phyloP scores from a whole-genome alignment of 768 basidiomycete genomes.

The Termitomyces sp. region DNA sequence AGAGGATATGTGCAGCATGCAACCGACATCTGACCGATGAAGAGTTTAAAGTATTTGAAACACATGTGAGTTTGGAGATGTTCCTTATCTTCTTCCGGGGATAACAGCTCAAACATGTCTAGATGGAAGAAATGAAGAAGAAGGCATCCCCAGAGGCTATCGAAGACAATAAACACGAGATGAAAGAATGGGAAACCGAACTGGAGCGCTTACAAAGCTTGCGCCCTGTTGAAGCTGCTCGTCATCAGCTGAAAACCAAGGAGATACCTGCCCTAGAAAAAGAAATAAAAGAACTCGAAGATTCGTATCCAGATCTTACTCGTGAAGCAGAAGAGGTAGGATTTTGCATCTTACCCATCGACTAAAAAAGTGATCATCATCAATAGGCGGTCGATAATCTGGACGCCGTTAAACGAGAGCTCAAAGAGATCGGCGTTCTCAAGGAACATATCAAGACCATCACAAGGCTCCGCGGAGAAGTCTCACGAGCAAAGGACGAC shows the following conservation, averaged over 20 bases:
- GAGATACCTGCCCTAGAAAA: slow-evolving; percentile 71
- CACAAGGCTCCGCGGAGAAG: slow-evolving; percentile 56
- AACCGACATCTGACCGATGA: slow-evolving; percentile 60
- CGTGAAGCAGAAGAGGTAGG: slow-evolving; percentile 62
- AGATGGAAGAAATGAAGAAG: slow-evolving; percentile 69
- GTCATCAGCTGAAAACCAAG: slow-evolving; percentile 49
- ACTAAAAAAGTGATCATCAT: slow-evolving; percentile 6
- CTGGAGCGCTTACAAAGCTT: slow-evolving; percentile 56
- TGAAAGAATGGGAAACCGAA: slow-evolving; percentile 61
- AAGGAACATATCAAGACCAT: slow-evolving; percentile 63
- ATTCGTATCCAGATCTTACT: slow-evolving; percentile 50
- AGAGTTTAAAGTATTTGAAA: slow-evolving; percentile 60
- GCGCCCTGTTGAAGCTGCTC: slow-evolving; percentile 52
- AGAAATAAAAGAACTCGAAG: slow-evolving; percentile 58
- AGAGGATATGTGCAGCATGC: slow-evolving; percentile 76
- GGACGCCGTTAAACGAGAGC: slow-evolving; percentile 51
- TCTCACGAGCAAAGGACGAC: slow-evolving; percentile 59
- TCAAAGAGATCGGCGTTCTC: slow-evolving; percentile 58
- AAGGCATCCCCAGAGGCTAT: slow-evolving; percentile 49
- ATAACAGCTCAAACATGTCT: slow-evolving; percentile 1
- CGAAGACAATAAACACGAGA: slow-evolving; percentile 42
- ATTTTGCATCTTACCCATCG: slow-evolving; percentile 3
- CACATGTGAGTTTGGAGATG: slow-evolving; percentile 55
- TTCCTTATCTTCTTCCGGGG: slow-evolving; percentile 10
- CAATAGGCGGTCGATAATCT: slow-evolving; percentile 54